Conservation (phyloP, 2,329 filamentous ascomycete species). For the Ophiosphaerella korrae region DNA sequence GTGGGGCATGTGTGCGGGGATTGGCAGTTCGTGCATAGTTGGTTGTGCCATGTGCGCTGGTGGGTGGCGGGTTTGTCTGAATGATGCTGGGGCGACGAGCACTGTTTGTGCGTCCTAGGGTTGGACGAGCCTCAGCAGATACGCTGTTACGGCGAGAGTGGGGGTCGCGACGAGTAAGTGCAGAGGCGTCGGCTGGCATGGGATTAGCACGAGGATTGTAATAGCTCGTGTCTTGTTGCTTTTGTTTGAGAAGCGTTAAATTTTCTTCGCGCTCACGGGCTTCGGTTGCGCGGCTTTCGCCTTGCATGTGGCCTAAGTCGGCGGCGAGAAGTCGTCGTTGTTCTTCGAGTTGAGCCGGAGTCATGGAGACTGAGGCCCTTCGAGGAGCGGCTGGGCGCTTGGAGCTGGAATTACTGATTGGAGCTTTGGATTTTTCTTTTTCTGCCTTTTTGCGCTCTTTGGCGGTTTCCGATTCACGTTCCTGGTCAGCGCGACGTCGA, state of each 20-base stretch:
- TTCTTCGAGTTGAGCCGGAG: conserved; percentile 19
- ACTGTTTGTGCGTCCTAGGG: conserved; percentile 21
- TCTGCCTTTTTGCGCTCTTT: conserved; percentile 20
- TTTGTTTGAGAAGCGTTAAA: conserved; percentile 18
- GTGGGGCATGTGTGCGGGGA: conserved; percentile 20
- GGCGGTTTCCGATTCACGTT: background rate
- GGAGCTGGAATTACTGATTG: conserved; percentile 16
- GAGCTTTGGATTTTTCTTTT: conserved; percentile 8
- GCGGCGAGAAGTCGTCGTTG: conserved; percentile 26
- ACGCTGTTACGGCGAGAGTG: conserved; percentile 29
- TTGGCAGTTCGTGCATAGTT: conserved; percentile 23
- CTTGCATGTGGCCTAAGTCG: conserved; percentile 26
- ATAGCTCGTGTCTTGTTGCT: conserved; percentile 30
- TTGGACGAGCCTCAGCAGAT: conserved; percentile 16
- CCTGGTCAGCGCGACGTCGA: too few species aligned
- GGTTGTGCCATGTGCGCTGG: conserved; percentile 15
- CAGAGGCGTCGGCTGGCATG: conserved; percentile 9
- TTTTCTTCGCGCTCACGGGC: conserved; percentile 33
- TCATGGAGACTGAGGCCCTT: conserved; percentile 25
- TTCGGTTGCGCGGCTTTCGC: conserved; percentile 28
- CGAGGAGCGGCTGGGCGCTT: conserved; percentile 23
- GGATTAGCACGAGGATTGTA: conserved; percentile 29
- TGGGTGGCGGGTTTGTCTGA: conserved; percentile 25
- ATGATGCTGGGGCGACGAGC: conserved; percentile 29
- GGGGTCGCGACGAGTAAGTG: conserved; percentile 18